Percentiles rank a stretch among this genome's conserved stretches.
phyloP scores from a whole-genome alignment of 768 basidiomycete genomes.

The Cystofilobasidium capitatum region DNA sequence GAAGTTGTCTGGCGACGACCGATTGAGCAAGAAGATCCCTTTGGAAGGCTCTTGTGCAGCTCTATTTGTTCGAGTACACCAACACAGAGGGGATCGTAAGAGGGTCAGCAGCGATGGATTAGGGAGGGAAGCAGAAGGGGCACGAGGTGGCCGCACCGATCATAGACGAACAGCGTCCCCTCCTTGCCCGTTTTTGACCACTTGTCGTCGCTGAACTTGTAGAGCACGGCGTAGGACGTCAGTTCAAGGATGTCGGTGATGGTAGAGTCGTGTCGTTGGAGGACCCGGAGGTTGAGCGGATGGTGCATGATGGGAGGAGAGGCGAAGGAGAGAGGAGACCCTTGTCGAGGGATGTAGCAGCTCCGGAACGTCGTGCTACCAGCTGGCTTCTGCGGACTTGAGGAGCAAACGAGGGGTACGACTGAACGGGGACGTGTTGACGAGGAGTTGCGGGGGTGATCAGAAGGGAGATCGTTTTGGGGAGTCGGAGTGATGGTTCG shows the following conservation, averaged over 20 bases:
- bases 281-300: slow-evolving; percentile 30
- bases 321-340: neutral
- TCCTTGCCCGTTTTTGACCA: slow-evolving; percentile 33
- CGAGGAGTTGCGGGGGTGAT: too few species aligned
- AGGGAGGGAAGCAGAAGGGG: neutral
- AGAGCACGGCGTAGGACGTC: slow-evolving; percentile 30
- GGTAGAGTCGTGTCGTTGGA: slow-evolving; percentile 28
- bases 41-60: slow-evolving; percentile 15
- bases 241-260: slow-evolving; percentile 28
- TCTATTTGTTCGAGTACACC: slow-evolving; percentile 1
- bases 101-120: neutral
- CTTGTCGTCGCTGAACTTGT: slow-evolving; percentile 18
- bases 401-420: too few species aligned
- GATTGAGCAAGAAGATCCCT: slow-evolving; percentile 31
- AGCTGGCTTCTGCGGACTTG: too few species aligned
- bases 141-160: slow-evolving; percentile 24
- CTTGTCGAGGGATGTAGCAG: too few species aligned
- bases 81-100: neutral
- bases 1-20: slow-evolving; percentile 30
- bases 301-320: slow-evolving; percentile 5
- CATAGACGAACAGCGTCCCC: slow-evolving; percentile 30
- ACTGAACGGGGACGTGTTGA: too few species aligned
- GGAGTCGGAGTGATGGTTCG: too few species aligned
- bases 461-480: too few species aligned
- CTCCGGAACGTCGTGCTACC: too few species aligned